phyloP scores from a whole-genome alignment of 192 early-diverging fungal genomes.

The Coemansia sp. region DNA sequence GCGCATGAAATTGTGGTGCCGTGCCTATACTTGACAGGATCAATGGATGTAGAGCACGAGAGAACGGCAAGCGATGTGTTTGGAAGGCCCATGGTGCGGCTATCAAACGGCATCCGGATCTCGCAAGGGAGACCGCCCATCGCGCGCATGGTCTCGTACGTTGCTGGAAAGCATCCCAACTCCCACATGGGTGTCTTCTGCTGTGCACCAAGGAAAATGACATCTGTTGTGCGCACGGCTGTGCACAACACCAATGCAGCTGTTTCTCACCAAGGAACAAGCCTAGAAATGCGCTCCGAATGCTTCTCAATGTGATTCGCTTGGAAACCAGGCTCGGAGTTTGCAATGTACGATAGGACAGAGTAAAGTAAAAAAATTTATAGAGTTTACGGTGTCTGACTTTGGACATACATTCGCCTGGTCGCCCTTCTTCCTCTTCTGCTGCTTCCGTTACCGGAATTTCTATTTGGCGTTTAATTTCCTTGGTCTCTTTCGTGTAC shows the following conservation, averaged over 20 bases:
- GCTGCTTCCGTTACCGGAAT: too few species aligned
- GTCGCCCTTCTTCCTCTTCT: too few species aligned
- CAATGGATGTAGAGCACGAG: conserved; percentile 35
- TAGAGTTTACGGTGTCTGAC: too few species aligned
- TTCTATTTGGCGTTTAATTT: too few species aligned
- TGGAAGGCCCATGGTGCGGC: conserved; percentile 44
- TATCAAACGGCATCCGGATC: conserved; percentile 50
- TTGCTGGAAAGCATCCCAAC: conserved; percentile 48
- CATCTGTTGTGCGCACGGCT: conserved; percentile 38
- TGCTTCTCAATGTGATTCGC: conserved; percentile 39
- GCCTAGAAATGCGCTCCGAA: conserved; percentile 51
- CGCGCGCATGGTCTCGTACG: conserved; percentile 41
- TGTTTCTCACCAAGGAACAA: conserved; percentile 43
- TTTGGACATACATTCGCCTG: too few species aligned
- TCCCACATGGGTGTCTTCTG: conserved; percentile 46
- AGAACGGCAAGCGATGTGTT: conserved; percentile 42
- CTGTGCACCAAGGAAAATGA: conserved; percentile 44
- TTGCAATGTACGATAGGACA: not conserved
- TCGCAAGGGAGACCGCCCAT: conserved; percentile 45
- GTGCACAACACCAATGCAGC: conserved; percentile 51
- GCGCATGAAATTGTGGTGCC: conserved; percentile 47
- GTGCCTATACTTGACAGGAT: conserved; percentile 44
- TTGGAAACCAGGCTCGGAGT: not conserved
- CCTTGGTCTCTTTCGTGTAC: too few species aligned
- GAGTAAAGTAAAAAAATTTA: too few species aligned